Base-by-base conservation (phyloP, 768 basidiomycete genomes). In the Leccinum boreale region DNA sequence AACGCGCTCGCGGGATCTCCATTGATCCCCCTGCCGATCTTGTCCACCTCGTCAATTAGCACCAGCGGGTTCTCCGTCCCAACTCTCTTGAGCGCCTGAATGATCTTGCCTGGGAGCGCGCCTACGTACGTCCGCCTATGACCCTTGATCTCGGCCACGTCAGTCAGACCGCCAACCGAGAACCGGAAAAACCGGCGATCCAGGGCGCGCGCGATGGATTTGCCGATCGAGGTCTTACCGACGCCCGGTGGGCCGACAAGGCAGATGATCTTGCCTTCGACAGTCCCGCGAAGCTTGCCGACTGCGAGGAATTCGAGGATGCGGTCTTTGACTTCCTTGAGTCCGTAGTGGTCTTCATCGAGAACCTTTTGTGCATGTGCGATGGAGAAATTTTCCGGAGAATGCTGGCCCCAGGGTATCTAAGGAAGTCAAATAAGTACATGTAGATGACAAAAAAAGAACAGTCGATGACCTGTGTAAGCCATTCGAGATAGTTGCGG, bases 101-200 rank as follows among this genome's bases (percentile, higher is more conserved):
- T 92, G 58, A 95, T 93, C 80, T 96, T 97, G 35, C 94, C 94
- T 0, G 94, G 94, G 45, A 97, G 79, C 0, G 94, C 94, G 53
- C 90, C 92, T 53, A 95, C 92, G 69, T 97, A 98, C n/a, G 96
- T 99, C 70, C 97, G 78, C 66, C 97, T 77, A 69, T 99, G 97
- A 1, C 97, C 97, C 75, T 98, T 98, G 68, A 99, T 98, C 81
- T 98, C 97, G 55, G 97, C 97, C 1, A 98, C 94, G 71, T 99
- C 97, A 49, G 93, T 93, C 69, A 99, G 74, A 14, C 97, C 96
- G 61, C 97, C 96, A 4, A 98, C 96, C 9, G 90, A 93, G 76
- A 99, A 97, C 50, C 94, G 82, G 84, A 95, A 98, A 77, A 98
- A 98, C 70, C 93, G 87, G 58, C 96, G 76, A 26, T 89, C 86